Conservation (phyloP, 345 rosid genomes). For the Eucalyptus regnans region DNA sequence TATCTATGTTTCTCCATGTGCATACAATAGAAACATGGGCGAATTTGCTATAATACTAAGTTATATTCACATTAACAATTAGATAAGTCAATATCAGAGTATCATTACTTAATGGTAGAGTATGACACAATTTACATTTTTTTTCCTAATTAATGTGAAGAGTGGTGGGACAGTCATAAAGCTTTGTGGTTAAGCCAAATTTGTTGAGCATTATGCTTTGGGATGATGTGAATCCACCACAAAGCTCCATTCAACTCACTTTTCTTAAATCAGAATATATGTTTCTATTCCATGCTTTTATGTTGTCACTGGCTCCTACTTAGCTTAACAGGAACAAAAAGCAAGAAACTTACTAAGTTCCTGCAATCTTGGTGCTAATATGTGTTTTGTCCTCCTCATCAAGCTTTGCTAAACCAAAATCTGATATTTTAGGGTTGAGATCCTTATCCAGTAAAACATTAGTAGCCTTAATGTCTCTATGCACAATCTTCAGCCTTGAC, state of each 20-base stretch:
- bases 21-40: neutral
- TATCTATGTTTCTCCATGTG: neutral
- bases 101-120: neutral
- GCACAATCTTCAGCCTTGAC: conserved; percentile 20
- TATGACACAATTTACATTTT: neutral
- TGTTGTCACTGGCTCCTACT: neutral
- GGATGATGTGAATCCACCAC: too few relatives aligned
- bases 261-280: too few relatives aligned
- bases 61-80: neutral
- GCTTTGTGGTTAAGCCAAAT: too few relatives aligned
- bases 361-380: conserved; percentile 19
- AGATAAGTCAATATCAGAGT: neutral
- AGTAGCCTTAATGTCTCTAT: conserved; percentile 25
- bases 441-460: conserved; percentile 17
- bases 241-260: too few relatives aligned
- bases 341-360: conserved; percentile 11
- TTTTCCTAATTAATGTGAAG: neutral
- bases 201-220: too few relatives aligned
- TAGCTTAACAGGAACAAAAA: neutral
- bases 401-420: conserved; percentile 28
- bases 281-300: neutral
- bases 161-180: neutral
- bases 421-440: conserved; percentile 19
- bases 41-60: neutral
- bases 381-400: conserved; percentile 18